Conservation (phyloP, 2,329 filamentous ascomycete genomes). For the Pseudogymnoascus sp. region DNA sequence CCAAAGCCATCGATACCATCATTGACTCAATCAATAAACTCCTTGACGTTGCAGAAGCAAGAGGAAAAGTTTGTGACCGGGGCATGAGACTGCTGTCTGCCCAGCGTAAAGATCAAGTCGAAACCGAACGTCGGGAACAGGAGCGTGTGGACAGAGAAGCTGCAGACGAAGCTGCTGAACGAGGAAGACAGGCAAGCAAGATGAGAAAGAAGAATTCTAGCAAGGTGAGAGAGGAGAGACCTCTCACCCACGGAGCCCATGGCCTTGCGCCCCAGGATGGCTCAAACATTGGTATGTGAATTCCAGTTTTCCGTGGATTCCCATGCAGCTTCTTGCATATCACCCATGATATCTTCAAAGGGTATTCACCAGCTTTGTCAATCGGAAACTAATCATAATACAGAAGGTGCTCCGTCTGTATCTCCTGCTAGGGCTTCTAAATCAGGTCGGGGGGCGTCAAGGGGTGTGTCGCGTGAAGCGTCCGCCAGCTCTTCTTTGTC, state of each 20-base stretch:
- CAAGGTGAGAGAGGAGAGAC: conserved; percentile 49
- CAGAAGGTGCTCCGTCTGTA: background rate
- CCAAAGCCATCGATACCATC: conserved; percentile 55
- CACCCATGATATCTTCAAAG: background rate
- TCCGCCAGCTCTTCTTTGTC: conserved; percentile 55
- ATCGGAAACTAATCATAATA: background rate
- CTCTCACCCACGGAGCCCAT: conserved; percentile 54
- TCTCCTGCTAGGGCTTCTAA: background rate
- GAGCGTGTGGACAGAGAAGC: conserved; percentile 36
- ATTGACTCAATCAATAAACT: conserved; percentile 57
- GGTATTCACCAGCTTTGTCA: background rate
- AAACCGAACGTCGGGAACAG: conserved; percentile 39
- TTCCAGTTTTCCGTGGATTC: background rate
- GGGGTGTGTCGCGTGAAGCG: conserved; percentile 30
- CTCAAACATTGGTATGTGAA: conserved; percentile 45
- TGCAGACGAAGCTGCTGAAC: conserved; percentile 41
- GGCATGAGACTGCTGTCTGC: conserved; percentile 64
- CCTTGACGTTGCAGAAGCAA: conserved; percentile 57
- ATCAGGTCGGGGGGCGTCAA: conserved; percentile 23
- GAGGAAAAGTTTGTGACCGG: conserved; percentile 61
- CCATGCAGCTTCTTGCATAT: conserved; percentile 2
- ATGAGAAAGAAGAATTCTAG: conserved; percentile 70
- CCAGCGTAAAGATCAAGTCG: conserved; percentile 53
- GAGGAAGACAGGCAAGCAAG: conserved; percentile 50
- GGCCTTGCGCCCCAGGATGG: conserved; percentile 58